Base-by-base conservation (phyloP, 345 rosid species). In the Passiflora organensis region DNA sequence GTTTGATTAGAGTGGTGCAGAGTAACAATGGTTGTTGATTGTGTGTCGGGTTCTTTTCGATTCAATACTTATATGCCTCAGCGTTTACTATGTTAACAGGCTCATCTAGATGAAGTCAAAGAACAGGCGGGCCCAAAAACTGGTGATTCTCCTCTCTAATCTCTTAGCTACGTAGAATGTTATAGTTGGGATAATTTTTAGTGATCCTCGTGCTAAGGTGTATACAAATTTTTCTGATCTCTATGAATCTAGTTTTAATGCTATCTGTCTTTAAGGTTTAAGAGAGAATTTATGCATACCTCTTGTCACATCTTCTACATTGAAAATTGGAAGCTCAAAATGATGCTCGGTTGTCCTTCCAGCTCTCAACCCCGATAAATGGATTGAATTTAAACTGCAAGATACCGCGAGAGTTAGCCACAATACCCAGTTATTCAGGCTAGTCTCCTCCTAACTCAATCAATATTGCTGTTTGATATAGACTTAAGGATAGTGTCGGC, bases 371-470 rank as follows among this genome's bases (percentile, higher is more conserved):
- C 83, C 97, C 12, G 81, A 91, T 65, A 85, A 87, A 63, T 91
- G 97, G 97, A 77, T 77, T 77, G 96, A 78, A 75, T 91, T 91
- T 65, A 91, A 85, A 78, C 79, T 91, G 59, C 95, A 83, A 74
- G 97, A 91, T 65, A 83, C 95, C 45, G 97, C 91, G 23, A 80
- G 85, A 59, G 97, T 91, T 70, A 91, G 90, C 78, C 96, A 91
- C 65, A 85, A 91, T 72, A 62, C 84, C 53, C 91, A 91, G 45
- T 67, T 91, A 66, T 91, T 76, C 80, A 91, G 96, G 97, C 87
- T 43, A 58, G 17, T n/a, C 47, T 59, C 54, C 16, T 43, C 34
- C 21, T n/a, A 10, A 58, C 28, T 12, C 1, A 17, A 22, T 44
- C 17, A 14, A 63, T 16, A 13, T 57, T 48, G 46, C 16, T 4